Conservation (phyloP, 2,329 filamentous ascomycete species). For the Ophidiomyces ophidiicola region DNA sequence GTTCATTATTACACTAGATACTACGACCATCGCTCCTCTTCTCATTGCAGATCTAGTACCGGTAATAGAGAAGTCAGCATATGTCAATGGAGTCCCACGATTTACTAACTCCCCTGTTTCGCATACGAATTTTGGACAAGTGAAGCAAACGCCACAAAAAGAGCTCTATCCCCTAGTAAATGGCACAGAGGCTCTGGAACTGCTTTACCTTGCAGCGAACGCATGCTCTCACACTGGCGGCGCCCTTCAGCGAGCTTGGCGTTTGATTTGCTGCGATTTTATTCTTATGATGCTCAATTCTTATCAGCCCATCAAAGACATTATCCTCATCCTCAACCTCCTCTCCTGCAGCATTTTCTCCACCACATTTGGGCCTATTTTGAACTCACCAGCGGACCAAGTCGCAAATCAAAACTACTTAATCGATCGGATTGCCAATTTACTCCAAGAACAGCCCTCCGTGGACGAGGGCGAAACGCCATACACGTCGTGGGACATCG, state of each 20-base stretch:
- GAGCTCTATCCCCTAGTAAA: conserved; percentile 40
- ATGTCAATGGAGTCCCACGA: conserved; percentile 44
- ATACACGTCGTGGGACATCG: conserved; percentile 28
- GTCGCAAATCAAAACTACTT: conserved; percentile 35
- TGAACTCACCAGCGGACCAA: conserved; percentile 26
- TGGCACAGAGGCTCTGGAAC: conserved; percentile 41
- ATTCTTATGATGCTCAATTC: conserved; percentile 48
- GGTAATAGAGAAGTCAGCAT: conserved; percentile 35
- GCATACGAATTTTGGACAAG: conserved; percentile 28
- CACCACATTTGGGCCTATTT: conserved; percentile 44
- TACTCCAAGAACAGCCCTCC: conserved; percentile 44
- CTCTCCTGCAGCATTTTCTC: conserved; percentile 44
- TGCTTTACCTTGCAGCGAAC: conserved; percentile 43
- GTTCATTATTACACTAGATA: conserved; percentile 31
- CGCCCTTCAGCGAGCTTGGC: conserved; percentile 42
- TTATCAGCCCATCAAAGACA: conserved; percentile 45
- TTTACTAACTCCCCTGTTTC: conserved; percentile 36
- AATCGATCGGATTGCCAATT: conserved; percentile 45
- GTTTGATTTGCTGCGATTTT: conserved; percentile 44
- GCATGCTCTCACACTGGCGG: conserved; percentile 35
- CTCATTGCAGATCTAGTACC: conserved; percentile 30
- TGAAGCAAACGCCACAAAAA: conserved; percentile 30
- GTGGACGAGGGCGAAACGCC: conserved; percentile 34
- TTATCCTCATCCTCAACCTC: conserved; percentile 43
- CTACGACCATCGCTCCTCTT: conserved; percentile 25